A percentile compares a stretch with the other conserved stretches of the same genome.
phyloP scores from a whole-genome alignment of 208 protist genomes.

The Trichomonas vaginalis region DNA sequence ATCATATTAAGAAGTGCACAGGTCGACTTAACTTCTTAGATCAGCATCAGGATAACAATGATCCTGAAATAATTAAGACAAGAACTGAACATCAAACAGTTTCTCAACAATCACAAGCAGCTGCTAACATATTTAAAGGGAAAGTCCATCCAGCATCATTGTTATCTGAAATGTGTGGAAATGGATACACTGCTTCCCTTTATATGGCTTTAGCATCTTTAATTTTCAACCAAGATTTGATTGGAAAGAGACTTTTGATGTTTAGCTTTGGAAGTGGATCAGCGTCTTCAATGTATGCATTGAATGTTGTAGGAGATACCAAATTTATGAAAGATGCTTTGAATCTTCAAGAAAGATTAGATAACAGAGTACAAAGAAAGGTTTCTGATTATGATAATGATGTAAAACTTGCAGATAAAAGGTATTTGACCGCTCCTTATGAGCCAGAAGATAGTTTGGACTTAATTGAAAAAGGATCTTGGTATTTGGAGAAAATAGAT shows the following conservation, averaged over 20 bases:
- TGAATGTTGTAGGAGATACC: constrained; percentile 23
- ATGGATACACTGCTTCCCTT: constrained; percentile 60
- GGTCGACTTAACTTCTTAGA: not conserved
- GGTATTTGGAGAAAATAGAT: not conserved
- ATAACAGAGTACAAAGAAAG: not conserved
- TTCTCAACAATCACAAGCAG: not conserved
- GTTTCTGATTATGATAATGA: not conserved
- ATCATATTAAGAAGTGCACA: constrained; percentile 2
- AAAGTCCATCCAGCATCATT: constrained; percentile 45
- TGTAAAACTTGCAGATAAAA: not conserved
- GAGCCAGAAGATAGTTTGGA: not conserved
- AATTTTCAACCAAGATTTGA: constrained; percentile 29
- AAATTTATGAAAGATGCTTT: not conserved
- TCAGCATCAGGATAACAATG: not conserved
- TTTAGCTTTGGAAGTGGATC: constrained; percentile 67
- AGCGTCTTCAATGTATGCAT: constrained; percentile 52
- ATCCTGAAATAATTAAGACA: not conserved
- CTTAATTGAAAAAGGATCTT: not conserved
- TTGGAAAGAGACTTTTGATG: constrained; percentile 48
- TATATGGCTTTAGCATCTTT: constrained; percentile 59
- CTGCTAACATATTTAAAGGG: constrained; percentile 30
- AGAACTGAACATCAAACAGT: not conserved
- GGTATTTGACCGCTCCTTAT: not conserved
- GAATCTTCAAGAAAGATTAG: not conserved
- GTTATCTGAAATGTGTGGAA: constrained; percentile 53